Conservation (phyloP, 805 yeast species). For the Teunomyces gatunensis region DNA sequence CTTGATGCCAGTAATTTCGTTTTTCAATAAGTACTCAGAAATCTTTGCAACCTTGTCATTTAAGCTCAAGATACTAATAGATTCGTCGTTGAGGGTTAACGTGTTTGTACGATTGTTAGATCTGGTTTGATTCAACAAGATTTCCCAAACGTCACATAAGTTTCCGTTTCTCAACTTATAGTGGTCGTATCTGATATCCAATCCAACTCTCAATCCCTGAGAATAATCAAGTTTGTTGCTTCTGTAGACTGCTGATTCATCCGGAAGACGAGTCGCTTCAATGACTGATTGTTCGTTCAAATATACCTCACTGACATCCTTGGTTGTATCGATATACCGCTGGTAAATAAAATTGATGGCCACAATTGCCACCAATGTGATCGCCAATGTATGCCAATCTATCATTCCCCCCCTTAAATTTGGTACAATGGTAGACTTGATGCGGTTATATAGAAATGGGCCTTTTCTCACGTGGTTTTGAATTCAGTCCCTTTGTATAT, state of each 20-base stretch:
- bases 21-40: slow-evolving; percentile 13
- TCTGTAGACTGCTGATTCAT: slow-evolving; percentile 75
- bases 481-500: background rate
- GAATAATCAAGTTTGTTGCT: slow-evolving; percentile 75
- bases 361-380: slow-evolving; percentile 19
- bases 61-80: slow-evolving; percentile 21
- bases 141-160: slow-evolving; percentile 69
- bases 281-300: slow-evolving; percentile 63
- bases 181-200: slow-evolving; percentile 58
- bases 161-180: slow-evolving; percentile 74
- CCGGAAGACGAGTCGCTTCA: slow-evolving; percentile 57
- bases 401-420: background rate
- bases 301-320: slow-evolving; percentile 59
- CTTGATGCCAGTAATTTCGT: slow-evolving; percentile 21
- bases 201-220: slow-evolving; percentile 61
- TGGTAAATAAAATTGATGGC: slow-evolving; percentile 18
- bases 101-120: slow-evolving; percentile 5
- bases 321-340: slow-evolving; percentile 31
- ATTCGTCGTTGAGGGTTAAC: background rate
- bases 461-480: background rate
- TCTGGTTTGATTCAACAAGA: slow-evolving; percentile 28
- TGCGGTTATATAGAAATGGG: background rate
- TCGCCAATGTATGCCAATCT: slow-evolving; percentile 8
- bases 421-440: background rate
- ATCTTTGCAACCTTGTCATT: slow-evolving; percentile 28